These are phyloP conservation scores for Rhodotorula graminis DNA, from an alignment of 768 basidiomycete species.

Conservation along the genomic window DNA sequence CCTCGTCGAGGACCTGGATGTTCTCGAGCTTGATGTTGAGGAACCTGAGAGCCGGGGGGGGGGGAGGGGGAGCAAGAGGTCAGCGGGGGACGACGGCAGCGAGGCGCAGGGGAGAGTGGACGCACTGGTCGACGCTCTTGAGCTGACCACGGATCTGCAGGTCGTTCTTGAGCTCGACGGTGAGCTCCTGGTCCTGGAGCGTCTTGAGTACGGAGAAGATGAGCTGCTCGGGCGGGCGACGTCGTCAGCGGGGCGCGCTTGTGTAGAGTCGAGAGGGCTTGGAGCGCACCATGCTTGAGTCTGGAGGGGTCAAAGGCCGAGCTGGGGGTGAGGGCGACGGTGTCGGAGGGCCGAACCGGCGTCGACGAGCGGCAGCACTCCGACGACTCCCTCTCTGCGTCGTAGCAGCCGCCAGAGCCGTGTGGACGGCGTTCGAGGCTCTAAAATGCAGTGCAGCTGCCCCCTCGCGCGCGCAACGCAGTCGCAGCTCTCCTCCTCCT, in stretches of 20 bases:
- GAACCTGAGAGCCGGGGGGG: constrained; percentile 55
- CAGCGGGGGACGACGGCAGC: neutral
- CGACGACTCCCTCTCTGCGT: no score
- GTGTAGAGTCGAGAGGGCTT: no score
- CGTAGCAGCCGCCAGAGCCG: no score
- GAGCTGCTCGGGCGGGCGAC: constrained; percentile 53
- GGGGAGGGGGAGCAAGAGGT: neutral
- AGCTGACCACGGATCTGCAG: constrained; percentile 89
- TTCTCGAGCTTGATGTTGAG: constrained; percentile 93
- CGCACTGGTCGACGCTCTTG: constrained; percentile 96
- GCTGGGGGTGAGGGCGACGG: no score
- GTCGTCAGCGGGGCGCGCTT: neutral
- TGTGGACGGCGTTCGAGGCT: no score
- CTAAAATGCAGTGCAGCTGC: no score
- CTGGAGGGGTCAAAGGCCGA: no score
- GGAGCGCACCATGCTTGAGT: neutral
- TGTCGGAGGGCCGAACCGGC: no score
- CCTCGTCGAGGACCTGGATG: constrained; percentile 86
- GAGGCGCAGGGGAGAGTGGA: constrained; percentile 33
- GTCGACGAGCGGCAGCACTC: no score
- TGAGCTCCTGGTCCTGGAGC: constrained; percentile 88
- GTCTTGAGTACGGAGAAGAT: constrained; percentile 99
- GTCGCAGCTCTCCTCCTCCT: no score
- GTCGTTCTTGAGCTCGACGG: constrained; percentile 79
- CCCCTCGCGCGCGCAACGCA: no score